Evolutionary conservation across 1,139 yeast species (phyloP).

Genomic region (Suhomyces bribrorum): DNA sequence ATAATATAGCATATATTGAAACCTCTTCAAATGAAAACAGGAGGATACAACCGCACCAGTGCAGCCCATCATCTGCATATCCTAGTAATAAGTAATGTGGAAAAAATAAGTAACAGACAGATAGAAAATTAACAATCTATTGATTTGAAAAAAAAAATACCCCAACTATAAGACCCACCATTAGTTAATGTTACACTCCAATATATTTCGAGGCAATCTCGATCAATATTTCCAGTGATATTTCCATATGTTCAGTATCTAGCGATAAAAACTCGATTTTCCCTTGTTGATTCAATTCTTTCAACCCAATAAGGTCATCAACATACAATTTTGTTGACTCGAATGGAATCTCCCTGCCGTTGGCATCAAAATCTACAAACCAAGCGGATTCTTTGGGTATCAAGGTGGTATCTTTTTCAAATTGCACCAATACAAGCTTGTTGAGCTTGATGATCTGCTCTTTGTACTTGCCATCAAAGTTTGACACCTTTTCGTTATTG

Average conservation of each 20-base stretch:
- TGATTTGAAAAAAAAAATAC: too few species aligned
- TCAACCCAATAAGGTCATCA: slow-evolving; percentile 62
- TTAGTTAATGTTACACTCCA: slow-evolving; percentile 19
- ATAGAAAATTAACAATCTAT: too few species aligned
- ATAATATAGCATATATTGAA: too few species aligned
- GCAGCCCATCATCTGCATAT: too few species aligned
- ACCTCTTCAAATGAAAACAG: too few species aligned
- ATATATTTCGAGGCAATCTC: slow-evolving; percentile 39
- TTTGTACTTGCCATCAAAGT: slow-evolving; percentile 35
- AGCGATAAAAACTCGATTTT: slow-evolving; percentile 52
- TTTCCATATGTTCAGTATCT: slow-evolving; percentile 68
- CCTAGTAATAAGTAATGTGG: too few species aligned
- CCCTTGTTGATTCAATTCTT: slow-evolving; percentile 40
- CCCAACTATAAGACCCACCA: too few species aligned
- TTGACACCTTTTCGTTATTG: slow-evolving; percentile 57
- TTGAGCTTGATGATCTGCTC: slow-evolving; percentile 46
- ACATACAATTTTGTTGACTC: slow-evolving; percentile 51
- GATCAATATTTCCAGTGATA: slow-evolving; percentile 50
- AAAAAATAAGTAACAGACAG: too few species aligned
- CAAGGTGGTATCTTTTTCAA: slow-evolving; percentile 62
- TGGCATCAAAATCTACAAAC: slow-evolving; percentile 57
- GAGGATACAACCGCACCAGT: too few species aligned
- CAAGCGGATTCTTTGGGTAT: slow-evolving; percentile 74
- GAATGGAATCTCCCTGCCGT: slow-evolving; percentile 48
- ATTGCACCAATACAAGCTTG: slow-evolving; percentile 59